Evolutionary conservation across 495 filamentous ascomycete species (phyloP).

Genomic region (Penicillium atrosanguineum): DNA sequence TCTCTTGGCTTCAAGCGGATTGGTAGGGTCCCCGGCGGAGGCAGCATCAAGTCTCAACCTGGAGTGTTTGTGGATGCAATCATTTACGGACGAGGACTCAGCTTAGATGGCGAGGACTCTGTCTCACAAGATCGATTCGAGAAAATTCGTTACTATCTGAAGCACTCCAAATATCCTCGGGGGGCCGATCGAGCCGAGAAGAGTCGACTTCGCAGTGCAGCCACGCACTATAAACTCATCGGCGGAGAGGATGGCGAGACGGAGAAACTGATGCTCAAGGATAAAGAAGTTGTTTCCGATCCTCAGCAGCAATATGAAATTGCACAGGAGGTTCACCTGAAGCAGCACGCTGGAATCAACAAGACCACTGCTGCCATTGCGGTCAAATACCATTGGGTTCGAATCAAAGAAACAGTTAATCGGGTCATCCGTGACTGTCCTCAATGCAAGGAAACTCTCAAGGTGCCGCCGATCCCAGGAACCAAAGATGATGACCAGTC

Average conservation of each 20-base stretch:
- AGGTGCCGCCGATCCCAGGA: conserved; percentile 43
- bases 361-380: conserved; percentile 95
- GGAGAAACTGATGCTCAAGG: conserved; percentile 91
- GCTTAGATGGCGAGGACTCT: conserved; percentile 74
- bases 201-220: conserved; percentile 85
- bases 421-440: conserved; percentile 89
- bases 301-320: conserved; percentile 91
- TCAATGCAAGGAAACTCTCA: conserved; percentile 82
- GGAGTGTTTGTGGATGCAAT: conserved; percentile 88
- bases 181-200: conserved; percentile 96
- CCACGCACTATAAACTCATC: conserved; percentile 88
- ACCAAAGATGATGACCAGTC: conserved; percentile 28
- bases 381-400: conserved; percentile 95
- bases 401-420: conserved; percentile 96
- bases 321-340: conserved; percentile 68
- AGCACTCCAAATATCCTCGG: conserved; percentile 88
- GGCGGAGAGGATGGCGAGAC: conserved; percentile 46
- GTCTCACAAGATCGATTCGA: conserved; percentile 97
- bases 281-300: conserved; percentile 94
- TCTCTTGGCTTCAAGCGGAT: conserved; percentile 97
- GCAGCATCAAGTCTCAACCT: conserved; percentile 77
- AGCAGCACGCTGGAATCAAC: conserved; percentile 92
- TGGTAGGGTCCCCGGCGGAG: conserved; percentile 83
- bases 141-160: conserved; percentile 96
- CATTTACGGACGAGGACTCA: conserved; percentile 90